Conservation (phyloP, 169 alveolate species). For the Eimeria tenella region DNA sequence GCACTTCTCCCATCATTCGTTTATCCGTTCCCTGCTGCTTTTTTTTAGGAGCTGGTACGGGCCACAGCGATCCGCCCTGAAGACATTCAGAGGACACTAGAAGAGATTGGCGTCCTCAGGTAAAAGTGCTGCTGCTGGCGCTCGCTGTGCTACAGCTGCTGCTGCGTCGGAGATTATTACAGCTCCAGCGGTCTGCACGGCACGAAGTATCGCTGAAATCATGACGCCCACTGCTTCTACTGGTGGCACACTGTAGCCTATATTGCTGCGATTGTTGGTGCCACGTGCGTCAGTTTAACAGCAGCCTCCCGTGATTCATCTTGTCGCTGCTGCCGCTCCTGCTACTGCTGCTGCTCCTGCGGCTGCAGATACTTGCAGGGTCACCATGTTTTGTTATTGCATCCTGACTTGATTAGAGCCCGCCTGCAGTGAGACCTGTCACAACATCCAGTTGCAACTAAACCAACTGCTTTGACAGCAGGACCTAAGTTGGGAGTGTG, state of each 20-base stretch:
- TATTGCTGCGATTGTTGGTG: background rate
- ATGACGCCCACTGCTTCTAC: background rate
- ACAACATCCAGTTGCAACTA: background rate
- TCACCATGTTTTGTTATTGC: conserved; percentile 80
- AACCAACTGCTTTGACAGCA: too few relatives aligned
- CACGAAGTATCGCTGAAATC: background rate
- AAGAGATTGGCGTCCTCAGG: conserved; percentile 79
- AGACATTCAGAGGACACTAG: conserved; percentile 77
- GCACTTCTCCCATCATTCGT: background rate
- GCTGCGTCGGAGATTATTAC: background rate
- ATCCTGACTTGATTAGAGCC: conserved; percentile 67
- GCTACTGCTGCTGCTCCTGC: conserved; percentile 45
- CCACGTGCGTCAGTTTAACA: background rate
- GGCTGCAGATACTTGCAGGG: conserved; percentile 78
- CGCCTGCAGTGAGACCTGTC: conserved; percentile 55
- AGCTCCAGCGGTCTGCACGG: background rate
- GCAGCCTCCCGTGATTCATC: too few relatives aligned
- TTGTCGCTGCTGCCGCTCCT: background rate
- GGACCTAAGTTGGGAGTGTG: too few relatives aligned
- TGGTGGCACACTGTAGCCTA: background rate
- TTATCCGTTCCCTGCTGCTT: background rate
- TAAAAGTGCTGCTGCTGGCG: background rate
- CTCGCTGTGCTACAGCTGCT: background rate
- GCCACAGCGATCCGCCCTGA: conserved; percentile 78
- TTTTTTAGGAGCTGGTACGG: conserved; percentile 69